Evolutionary conservation across 2,329 filamentous ascomycete species (phyloP), one percentile per base, ranked within the genome.

Genomic region (Claviceps purpurea): DNA sequence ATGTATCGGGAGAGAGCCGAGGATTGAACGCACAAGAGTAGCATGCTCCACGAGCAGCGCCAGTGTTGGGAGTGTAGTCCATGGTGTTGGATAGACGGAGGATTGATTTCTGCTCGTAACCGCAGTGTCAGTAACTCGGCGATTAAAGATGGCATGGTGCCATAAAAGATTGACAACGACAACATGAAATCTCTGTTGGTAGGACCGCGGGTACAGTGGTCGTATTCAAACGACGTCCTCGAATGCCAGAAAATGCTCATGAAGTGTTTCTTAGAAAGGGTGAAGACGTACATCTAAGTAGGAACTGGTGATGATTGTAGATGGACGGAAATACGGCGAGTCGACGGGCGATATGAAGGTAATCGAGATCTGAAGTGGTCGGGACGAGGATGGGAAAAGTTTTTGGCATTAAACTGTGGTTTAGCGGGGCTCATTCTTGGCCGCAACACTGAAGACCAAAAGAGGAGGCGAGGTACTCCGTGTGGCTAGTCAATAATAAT

Each of bases 11-110:
- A 26, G 30, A 45, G 20, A 10, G 22, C 8, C 26, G 34, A n/a
- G n/a, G 3, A 40, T 39, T 22, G n/a, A 45, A 70, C 72, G 73
- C 61, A 75, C 72, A 75, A 59, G 70, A 73, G 65, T 76, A 77
- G 69, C 74, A 77, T 57, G 72, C 69, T 61, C 74, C 73, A 57
- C 68, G 70, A 52, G 47, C 34, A 50, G 50, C 53, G 24, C 53
- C 53, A 49, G 53, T 38, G 30, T 55, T 52, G 39, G 53, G 41
- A 51, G 49, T 38, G 41, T 49, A 53, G 53, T 76, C 73, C 73
- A 76, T 76, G 40, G 20, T 53, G 44, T 47, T 38, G 26, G 13
- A 37, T 11, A n/a, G 22, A 24, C 3, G n/a, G 18, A n/a, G 5
- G 16, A 34, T 37, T 37, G 26, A n/a, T 38, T 47, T 50, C 30